Conservation (phyloP, 192 early-diverging fungal species). For the Podila horticola region DNA sequence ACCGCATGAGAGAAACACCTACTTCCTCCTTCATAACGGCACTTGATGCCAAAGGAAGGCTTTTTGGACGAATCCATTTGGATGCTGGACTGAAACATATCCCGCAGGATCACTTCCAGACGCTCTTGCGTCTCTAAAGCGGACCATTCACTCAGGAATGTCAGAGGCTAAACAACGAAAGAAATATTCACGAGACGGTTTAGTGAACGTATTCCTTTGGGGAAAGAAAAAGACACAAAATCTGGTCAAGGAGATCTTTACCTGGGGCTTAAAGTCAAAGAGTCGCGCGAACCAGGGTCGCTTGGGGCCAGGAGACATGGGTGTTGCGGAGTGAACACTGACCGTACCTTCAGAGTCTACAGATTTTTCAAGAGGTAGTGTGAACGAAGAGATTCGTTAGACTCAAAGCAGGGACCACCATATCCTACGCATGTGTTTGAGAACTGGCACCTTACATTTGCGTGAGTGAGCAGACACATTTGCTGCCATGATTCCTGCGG, state of each 20-base stretch:
- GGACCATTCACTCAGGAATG: constrained; percentile 37
- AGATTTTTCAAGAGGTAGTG: background rate
- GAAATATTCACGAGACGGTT: background rate
- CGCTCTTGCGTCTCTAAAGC: constrained; percentile 39
- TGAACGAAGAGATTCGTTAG: no score
- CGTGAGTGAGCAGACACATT: constrained; percentile 44
- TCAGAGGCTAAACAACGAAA: constrained; percentile 16
- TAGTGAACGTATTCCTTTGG: no score
- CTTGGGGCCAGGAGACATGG: constrained; percentile 26
- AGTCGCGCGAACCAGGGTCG: constrained; percentile 44
- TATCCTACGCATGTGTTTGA: background rate
- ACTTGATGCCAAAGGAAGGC: constrained; percentile 27
- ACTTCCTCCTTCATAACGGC: constrained; percentile 43
- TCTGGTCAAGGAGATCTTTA: no score
- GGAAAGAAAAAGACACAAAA: no score
- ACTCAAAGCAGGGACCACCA: no score
- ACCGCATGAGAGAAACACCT: background rate
- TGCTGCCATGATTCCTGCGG: constrained; percentile 27
- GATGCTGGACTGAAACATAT: constrained; percentile 25
- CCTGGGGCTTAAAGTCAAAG: constrained; percentile 46
- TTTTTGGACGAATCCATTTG: constrained; percentile 23
- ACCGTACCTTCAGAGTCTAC: constrained; percentile 23
- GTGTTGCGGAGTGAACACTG: background rate
- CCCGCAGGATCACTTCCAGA: constrained; percentile 26
- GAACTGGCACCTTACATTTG: constrained; percentile 10